Conservation (phyloP, 2,329 filamentous ascomycete genomes). For the Cercospora sp. region DNA sequence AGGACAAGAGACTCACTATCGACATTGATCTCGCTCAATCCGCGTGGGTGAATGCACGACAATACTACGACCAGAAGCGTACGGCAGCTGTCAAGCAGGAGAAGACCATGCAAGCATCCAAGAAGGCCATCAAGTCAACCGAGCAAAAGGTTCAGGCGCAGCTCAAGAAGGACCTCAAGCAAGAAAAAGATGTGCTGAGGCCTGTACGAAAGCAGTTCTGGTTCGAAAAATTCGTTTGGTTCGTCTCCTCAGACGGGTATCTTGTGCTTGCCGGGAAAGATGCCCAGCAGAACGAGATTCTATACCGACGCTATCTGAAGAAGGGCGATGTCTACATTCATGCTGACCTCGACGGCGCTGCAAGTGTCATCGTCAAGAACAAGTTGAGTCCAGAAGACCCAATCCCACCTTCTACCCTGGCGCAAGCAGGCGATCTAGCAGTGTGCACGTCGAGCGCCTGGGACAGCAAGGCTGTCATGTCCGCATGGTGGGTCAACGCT, state of each 20-base stretch:
- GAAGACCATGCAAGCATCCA: slow-evolving; percentile 79
- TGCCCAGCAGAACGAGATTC: slow-evolving; percentile 81
- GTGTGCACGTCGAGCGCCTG: slow-evolving; percentile 87
- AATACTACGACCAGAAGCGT: slow-evolving; percentile 90
- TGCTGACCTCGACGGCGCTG: slow-evolving; percentile 81
- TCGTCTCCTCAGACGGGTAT: slow-evolving; percentile 93
- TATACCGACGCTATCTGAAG: slow-evolving; percentile 83
- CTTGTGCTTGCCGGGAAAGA: slow-evolving; percentile 86
- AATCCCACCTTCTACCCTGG: slow-evolving; percentile 85
- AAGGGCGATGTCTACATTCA: slow-evolving; percentile 92
- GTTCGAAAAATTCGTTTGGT: slow-evolving; percentile 98
- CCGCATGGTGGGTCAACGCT: slow-evolving; percentile 91
- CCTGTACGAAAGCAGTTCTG: slow-evolving; percentile 82
- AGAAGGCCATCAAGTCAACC: slow-evolving; percentile 81
- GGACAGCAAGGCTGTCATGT: slow-evolving; percentile 95
- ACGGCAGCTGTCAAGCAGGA: slow-evolving; percentile 81
- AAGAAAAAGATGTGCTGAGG: slow-evolving; percentile 84
- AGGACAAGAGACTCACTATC: slow-evolving; percentile 60
- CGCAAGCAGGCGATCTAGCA: slow-evolving; percentile 81
- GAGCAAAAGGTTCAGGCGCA: slow-evolving; percentile 85
- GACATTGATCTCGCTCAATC: slow-evolving; percentile 82
- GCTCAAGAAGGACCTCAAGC: slow-evolving; percentile 82
- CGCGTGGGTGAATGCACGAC: slow-evolving; percentile 84
- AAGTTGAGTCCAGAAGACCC: slow-evolving; percentile 75
- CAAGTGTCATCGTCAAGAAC: slow-evolving; percentile 89